These are phyloP conservation scores for Galeopsis tetrahit DNA, from an alignment of 257 asterid genomes.

Conservation along the genomic window DNA sequence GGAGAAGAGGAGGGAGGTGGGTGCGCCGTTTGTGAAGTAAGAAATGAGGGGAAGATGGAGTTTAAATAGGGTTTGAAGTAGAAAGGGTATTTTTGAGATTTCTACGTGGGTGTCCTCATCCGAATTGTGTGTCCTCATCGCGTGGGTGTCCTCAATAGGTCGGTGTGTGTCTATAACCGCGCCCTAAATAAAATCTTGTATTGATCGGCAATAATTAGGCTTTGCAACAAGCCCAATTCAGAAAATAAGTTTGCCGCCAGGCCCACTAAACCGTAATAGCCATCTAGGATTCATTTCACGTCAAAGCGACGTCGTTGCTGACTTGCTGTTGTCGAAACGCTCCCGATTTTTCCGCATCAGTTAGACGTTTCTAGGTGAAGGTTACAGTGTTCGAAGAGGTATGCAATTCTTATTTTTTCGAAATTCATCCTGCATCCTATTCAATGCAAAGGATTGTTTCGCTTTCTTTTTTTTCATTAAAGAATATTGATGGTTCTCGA, in stretches of 20 bases:
- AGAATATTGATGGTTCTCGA: neutral
- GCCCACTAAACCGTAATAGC: neutral
- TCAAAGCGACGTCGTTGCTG: neutral
- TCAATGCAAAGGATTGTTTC: neutral
- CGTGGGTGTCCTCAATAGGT: too few species aligned
- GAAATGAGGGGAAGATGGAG: too few species aligned
- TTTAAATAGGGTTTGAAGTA: too few species aligned
- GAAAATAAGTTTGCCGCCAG: neutral
- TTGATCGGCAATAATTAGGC: neutral
- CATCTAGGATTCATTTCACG: neutral
- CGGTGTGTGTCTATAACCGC: too few species aligned
- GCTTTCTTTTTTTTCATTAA: neutral
- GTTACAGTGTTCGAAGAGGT: neutral
- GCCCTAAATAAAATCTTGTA: too few species aligned
- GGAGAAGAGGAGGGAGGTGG: too few species aligned
- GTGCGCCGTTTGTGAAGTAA: too few species aligned
- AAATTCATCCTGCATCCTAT: neutral
- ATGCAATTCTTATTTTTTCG: neutral
- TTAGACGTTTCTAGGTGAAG: conserved; percentile 1
- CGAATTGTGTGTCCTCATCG: too few species aligned
- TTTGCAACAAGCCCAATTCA: neutral
- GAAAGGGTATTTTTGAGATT: too few species aligned
- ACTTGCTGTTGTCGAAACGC: neutral
- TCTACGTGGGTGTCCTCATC: too few species aligned
- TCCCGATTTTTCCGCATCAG: neutral